Evolutionary conservation across 192 early-diverging fungal species (phyloP).

Genomic region (Coemansia sp.): DNA sequence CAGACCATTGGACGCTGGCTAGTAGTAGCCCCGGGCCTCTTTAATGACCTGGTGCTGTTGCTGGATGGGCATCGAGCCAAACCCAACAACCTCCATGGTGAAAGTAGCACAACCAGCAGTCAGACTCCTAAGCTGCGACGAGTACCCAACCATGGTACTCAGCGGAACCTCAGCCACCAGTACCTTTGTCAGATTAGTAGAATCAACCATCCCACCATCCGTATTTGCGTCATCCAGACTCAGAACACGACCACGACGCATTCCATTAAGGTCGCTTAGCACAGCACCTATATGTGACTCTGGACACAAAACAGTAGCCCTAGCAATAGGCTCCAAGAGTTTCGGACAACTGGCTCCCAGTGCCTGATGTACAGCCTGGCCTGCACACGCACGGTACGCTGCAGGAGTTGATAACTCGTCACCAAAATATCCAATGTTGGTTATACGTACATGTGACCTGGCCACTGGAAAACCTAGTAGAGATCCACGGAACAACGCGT

Average conservation of each 20-base stretch:
- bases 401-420: constrained; percentile 57
- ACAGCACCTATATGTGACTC: constrained; percentile 74
- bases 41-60: constrained; percentile 68
- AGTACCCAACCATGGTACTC: constrained; percentile 82
- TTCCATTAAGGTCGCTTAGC: constrained; percentile 78
- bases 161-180: constrained; percentile 68
- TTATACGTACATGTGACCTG: constrained; percentile 57
- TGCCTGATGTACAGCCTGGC: constrained; percentile 63
- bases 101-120: constrained; percentile 85
- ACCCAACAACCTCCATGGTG: constrained; percentile 80
- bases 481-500: constrained; percentile 72
- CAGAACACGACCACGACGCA: constrained; percentile 69
- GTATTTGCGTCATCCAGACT: constrained; percentile 53
- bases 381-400: constrained; percentile 64
- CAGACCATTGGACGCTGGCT: too few species aligned
- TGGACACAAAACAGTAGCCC: constrained; percentile 66
- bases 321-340: constrained; percentile 85
- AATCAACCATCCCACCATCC: constrained; percentile 4
- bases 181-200: constrained; percentile 15
- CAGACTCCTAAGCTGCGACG: constrained; percentile 75
- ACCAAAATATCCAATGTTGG: constrained; percentile 59
- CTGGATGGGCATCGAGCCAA: constrained; percentile 75
- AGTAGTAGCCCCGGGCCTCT: constrained; percentile 62
- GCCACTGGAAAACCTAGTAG: constrained; percentile 77
- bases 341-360: constrained; percentile 33